Evolutionary conservation across 441 rosid species (phyloP).

Genomic region (Corymbia calophylla): DNA sequence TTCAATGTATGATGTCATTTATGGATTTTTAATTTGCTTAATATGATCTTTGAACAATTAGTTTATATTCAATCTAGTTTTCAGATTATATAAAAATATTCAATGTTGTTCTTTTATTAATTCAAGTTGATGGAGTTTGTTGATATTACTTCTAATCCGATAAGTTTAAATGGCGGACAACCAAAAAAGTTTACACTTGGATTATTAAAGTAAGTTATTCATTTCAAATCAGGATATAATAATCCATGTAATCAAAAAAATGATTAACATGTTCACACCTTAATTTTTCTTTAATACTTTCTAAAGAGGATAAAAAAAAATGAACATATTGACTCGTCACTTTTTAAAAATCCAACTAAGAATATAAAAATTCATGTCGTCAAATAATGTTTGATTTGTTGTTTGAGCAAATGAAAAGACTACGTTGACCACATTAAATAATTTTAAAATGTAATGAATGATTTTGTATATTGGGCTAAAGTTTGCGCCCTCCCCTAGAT

Average conservation of each 20-base stretch:
- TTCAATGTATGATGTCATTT: neutral
- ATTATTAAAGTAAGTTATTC: neutral
- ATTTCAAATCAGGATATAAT: no score
- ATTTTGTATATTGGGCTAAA: neutral
- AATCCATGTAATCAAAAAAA: neutral
- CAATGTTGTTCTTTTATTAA: neutral
- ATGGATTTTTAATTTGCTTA: no score
- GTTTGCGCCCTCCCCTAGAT: neutral
- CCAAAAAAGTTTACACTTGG: neutral
- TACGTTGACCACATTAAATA: no score
- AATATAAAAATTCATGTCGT: no score
- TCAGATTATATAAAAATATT: no score
- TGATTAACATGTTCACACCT: neutral
- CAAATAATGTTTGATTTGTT: no score
- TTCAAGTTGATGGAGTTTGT: neutral
- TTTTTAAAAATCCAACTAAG: neutral
- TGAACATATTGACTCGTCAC: neutral
- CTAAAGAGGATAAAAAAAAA: neutral
- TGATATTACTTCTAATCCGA: neutral
- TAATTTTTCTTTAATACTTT: neutral
- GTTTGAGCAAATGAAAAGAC: neutral
- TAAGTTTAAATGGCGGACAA: neutral
- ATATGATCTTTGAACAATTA: neutral
- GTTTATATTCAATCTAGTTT: no score
- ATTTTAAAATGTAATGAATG: no score